phyloP scores from a whole-genome alignment of 208 protist species.

The Wallacemonas sp. region DNA sequence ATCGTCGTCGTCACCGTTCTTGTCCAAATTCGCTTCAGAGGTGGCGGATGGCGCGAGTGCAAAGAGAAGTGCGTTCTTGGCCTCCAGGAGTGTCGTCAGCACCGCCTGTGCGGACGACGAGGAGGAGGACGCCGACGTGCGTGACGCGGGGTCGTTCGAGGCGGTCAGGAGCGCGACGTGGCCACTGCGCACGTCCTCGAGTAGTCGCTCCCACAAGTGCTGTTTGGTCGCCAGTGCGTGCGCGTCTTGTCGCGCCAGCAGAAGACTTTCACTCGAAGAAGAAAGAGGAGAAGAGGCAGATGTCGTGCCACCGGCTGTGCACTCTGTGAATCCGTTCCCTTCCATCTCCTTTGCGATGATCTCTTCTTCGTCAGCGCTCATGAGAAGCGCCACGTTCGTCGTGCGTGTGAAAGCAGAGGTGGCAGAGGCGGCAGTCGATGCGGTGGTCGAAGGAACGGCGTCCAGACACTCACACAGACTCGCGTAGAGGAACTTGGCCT shows the following conservation, averaged over 20 bases:
- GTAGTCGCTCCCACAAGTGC: neutral
- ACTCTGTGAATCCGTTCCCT: neutral
- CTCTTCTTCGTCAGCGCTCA: constrained; percentile 4
- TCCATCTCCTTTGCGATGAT: neutral
- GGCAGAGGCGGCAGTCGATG: neutral
- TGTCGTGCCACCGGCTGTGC: neutral
- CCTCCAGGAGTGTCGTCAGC: constrained; percentile 2
- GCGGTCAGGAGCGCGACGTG: too few relatives aligned
- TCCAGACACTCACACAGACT: neutral
- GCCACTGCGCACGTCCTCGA: neutral
- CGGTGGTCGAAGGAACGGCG: neutral
- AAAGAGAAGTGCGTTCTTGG: constrained; percentile 1
- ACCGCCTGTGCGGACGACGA: neutral
- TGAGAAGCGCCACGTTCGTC: neutral
- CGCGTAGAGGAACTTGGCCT: constrained; percentile 11
- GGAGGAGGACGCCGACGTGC: neutral
- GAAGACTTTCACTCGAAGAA: too few relatives aligned
- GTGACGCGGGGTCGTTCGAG: neutral
- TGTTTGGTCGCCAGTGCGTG: too few relatives aligned
- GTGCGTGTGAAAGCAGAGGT: neutral
- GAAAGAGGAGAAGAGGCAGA: too few relatives aligned
- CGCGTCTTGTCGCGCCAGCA: too few relatives aligned
- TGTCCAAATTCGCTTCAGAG: neutral
- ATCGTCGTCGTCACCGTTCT: neutral
- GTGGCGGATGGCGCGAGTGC: neutral